Percentiles rank a stretch among this genome's conserved stretches.
phyloP scores from a whole-genome alignment of 2,329 filamentous ascomycete species.

The Penicillium corylophilum region DNA sequence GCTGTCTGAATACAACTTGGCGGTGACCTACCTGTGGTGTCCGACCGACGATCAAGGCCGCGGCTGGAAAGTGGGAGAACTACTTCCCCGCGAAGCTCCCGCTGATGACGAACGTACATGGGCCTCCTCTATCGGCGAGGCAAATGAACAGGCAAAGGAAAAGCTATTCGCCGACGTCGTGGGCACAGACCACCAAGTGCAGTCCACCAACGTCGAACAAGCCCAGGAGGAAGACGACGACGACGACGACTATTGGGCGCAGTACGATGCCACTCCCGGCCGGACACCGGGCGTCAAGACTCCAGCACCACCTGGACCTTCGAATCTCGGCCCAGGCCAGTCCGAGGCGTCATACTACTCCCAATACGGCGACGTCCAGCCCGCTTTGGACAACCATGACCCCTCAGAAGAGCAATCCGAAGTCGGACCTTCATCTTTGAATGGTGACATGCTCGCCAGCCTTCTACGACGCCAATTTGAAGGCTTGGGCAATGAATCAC shows the following conservation, averaged over 20 bases:
- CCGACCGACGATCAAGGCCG: slow-evolving; percentile 55
- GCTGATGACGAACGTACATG: slow-evolving; percentile 53
- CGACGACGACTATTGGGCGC: slow-evolving; percentile 65
- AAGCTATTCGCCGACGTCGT: slow-evolving; percentile 38
- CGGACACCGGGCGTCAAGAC: slow-evolving; percentile 48
- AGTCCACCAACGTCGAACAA: slow-evolving; percentile 22
- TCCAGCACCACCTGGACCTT: slow-evolving; percentile 29
- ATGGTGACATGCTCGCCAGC: slow-evolving; percentile 50
- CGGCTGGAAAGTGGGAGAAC: slow-evolving; percentile 60
- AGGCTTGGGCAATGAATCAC: slow-evolving; percentile 17
- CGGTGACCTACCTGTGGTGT: slow-evolving; percentile 62
- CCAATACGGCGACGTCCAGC: slow-evolving; percentile 63
- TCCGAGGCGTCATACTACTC: slow-evolving; percentile 62
- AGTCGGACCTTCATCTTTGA: slow-evolving; percentile 53
- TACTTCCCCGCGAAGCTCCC: slow-evolving; percentile 52
- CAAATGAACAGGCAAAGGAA: slow-evolving; percentile 49
- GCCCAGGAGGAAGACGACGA: slow-evolving; percentile 54
- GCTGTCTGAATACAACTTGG: slow-evolving; percentile 55
- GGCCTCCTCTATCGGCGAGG: slow-evolving; percentile 55
- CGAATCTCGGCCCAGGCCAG: slow-evolving; percentile 28
- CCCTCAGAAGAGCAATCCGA: slow-evolving; percentile 54
- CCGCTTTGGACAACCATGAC: slow-evolving; percentile 63
- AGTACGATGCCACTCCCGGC: slow-evolving; percentile 59
- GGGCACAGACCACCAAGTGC: slow-evolving; percentile 28
- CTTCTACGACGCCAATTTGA: slow-evolving; percentile 42